These are phyloP conservation scores for Saccharum spontaneum DNA, from an alignment of 176 grass and related monocot species.

Conservation along the genomic window DNA sequence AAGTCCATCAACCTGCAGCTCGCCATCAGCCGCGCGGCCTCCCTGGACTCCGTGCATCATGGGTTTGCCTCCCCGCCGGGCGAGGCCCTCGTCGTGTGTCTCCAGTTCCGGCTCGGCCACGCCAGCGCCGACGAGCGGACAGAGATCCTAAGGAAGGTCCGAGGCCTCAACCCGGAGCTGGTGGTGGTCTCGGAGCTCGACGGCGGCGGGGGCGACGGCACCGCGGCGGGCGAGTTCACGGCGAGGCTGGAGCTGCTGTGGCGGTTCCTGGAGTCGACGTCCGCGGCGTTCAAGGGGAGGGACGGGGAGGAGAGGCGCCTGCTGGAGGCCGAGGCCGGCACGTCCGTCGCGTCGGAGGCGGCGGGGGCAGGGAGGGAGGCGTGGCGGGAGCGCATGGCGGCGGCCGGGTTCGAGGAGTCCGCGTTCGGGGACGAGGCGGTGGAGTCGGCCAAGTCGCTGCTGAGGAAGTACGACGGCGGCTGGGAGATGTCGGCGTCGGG, in stretches of 20 bases:
- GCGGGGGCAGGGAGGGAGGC: constrained; percentile 45
- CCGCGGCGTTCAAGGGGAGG: constrained; percentile 79
- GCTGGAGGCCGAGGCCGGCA: constrained; percentile 71
- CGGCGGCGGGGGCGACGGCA: constrained; percentile 39
- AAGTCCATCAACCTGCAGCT: constrained; percentile 86
- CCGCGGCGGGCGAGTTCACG: constrained; percentile 47
- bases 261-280: constrained; percentile 87
- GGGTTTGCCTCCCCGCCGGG: neutral
- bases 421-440: constrained; percentile 74
- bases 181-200: constrained; percentile 89
- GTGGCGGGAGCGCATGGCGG: constrained; percentile 78
- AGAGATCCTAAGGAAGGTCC: constrained; percentile 50
- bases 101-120: constrained; percentile 75
- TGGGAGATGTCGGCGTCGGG: constrained; percentile 64
- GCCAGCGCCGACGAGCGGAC: constrained; percentile 36
- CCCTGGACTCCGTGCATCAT: constrained; percentile 28
- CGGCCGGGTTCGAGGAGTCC: constrained; percentile 61
- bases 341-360: constrained; percentile 13
- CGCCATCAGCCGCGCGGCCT: constrained; percentile 32
- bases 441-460: constrained; percentile 61
- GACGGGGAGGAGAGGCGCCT: constrained; percentile 67
- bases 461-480: constrained; percentile 84
- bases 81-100: constrained; percentile 68
- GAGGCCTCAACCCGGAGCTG: constrained; percentile 61
- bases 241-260: constrained; percentile 64